Evolutionary conservation across 176 grass and related monocot genomes (phyloP), one percentile per base, ranked within the genome.

Genomic region (Guadua angustifolia): DNA sequence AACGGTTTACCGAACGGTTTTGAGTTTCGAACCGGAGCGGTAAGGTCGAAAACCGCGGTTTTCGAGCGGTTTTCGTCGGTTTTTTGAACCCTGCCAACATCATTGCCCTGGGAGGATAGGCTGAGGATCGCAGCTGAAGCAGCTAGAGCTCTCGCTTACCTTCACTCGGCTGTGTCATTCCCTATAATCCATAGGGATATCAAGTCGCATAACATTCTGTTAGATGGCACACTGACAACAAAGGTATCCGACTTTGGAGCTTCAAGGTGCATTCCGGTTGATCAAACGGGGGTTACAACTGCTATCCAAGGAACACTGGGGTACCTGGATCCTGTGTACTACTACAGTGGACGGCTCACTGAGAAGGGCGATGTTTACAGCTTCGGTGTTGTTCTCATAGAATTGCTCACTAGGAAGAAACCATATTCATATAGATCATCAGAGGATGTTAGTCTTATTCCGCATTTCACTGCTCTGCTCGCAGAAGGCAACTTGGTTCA

Each of bases 231-330:
- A 1, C 17, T 82, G 8, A 71, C 52, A 9, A 49, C 85, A 14
- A 93, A 93, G 45, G 75, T 93, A 1, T 93, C 88, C 0, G 85
- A 93, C 2, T 93, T 93, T 82, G 91, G 91, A 72, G 84, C 88
- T 74, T 93, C 91, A 9, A 90, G 88, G 51, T 87, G 81, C 53
- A 89, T 93, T 51, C 77, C 88, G 1, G 19, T 53, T n/a, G 74
- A 90, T 67, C 69, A 85, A 83, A 90, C 84, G 1, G 83, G 83
- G 3, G 12, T 90, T 13, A 70, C 80, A 15, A 93, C 91, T 0
- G 72, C 55, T n/a, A 63, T 90, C 21, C 91, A 93, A 79, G 91
- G 91, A 66, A 93, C 88, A 22, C 43, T 84, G 0, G 91, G 91
- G 61, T 90, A 93, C 62, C 39, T 92, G 16, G 91, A 92, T 19